A percentile compares a stretch with the other conserved stretches of the same genome.
These are phyloP conservation scores for Volvox reticuliferus DNA, from an alignment of 139 green algal genomes.

Conservation along the genomic window DNA sequence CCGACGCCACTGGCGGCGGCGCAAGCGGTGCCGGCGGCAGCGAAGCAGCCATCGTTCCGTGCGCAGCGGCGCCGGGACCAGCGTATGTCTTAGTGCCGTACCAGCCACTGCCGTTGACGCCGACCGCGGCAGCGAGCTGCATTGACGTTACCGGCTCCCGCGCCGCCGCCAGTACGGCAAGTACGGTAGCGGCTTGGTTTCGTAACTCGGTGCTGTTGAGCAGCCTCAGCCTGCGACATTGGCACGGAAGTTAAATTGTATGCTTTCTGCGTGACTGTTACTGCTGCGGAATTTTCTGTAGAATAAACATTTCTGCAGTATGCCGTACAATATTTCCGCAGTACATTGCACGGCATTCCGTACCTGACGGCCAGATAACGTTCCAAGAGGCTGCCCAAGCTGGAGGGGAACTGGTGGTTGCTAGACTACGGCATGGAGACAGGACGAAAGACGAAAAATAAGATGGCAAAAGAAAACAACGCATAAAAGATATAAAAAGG, in stretches of 20 bases:
- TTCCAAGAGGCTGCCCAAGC: slow-evolving; percentile 1
- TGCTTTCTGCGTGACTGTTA: too few species aligned
- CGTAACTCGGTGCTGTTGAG: not conserved
- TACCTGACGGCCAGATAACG: slow-evolving; percentile 18
- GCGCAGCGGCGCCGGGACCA: not conserved
- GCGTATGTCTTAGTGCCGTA: not conserved
- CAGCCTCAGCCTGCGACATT: not conserved
- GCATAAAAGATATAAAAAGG: too few species aligned
- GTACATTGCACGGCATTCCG: not conserved
- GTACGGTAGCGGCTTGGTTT: not conserved
- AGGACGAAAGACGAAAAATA: too few species aligned
- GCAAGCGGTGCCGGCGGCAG: not conserved
- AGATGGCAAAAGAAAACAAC: too few species aligned
- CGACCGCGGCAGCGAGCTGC: not conserved
- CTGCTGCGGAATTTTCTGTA: too few species aligned
- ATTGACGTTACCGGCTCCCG: slow-evolving; percentile 27
- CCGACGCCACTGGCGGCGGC: not conserved
- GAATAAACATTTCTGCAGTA: too few species aligned
- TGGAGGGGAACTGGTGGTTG: not conserved
- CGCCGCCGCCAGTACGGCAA: slow-evolving; percentile 31
- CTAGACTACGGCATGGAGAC: not conserved
- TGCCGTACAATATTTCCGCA: too few species aligned
- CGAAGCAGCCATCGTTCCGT: too few species aligned
- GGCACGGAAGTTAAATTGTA: not conserved
- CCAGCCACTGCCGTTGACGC: not conserved